phyloP scores from a whole-genome alignment of 2,329 filamentous ascomycete genomes.

The Trichophaea hybrida region DNA sequence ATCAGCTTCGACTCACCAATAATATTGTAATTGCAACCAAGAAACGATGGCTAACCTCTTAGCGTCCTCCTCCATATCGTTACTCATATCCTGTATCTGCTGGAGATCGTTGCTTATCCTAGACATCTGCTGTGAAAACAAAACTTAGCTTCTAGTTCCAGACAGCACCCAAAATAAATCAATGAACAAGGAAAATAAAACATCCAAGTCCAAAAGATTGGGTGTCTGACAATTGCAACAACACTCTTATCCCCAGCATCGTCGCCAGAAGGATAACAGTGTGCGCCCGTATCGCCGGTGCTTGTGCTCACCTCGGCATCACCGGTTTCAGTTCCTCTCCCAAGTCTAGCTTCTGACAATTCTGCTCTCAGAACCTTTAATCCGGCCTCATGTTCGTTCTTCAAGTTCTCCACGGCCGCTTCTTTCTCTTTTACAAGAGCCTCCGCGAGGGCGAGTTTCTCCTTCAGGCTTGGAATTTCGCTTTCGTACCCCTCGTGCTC shows the following conservation, averaged over 20 bases:
- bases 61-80: constrained; percentile 17
- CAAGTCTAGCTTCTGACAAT: constrained; percentile 19
- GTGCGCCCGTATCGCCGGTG: constrained; percentile 2
- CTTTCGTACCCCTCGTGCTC: not conserved
- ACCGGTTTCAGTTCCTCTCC: constrained; percentile 4
- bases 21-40: not conserved
- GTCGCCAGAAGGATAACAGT: constrained; percentile 2
- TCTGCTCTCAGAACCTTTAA: constrained; percentile 20
- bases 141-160: constrained; percentile 10
- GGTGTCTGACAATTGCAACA: constrained; percentile 13
- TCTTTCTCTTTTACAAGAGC: constrained; percentile 15
- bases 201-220: constrained; percentile 3
- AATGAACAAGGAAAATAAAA: not conserved
- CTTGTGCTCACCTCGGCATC: constrained; percentile 22
- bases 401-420: constrained; percentile 12
- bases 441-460: constrained; percentile 17
- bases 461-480: constrained; percentile 11
- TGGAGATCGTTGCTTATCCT: not conserved
- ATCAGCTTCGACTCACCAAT: too few relatives aligned
- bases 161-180: not conserved
- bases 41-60: constrained; percentile 12
- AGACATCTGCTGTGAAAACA: constrained; percentile 1
- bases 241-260: constrained; percentile 15
- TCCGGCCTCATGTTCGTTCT: constrained; percentile 13
- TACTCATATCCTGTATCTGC: constrained; percentile 14